These are phyloP conservation scores for Wickerhamomyces sp. DNA, from an alignment of 1,139 yeast species.

Conservation along the genomic window DNA sequence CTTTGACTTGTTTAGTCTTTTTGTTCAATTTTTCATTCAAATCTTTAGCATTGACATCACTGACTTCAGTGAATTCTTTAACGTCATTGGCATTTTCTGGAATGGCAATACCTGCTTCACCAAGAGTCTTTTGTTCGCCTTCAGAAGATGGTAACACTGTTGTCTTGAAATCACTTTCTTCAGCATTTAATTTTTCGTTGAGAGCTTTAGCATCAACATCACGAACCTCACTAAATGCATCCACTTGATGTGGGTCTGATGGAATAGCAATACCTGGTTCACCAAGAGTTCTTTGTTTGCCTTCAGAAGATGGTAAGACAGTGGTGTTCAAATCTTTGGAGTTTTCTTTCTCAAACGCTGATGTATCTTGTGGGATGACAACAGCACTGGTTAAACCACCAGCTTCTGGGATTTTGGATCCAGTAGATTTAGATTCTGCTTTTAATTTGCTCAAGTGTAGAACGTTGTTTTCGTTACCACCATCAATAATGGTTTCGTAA, in stretches of 20 bases:
- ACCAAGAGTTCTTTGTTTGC: conserved; percentile 21
- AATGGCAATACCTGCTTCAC: conserved; percentile 58
- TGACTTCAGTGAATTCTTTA: conserved; percentile 42
- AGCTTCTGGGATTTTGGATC: conserved; percentile 53
- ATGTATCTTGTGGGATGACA: conserved; percentile 17
- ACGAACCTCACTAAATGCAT: conserved; percentile 41
- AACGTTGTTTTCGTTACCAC: conserved; percentile 64
- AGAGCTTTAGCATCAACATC: conserved; percentile 44
- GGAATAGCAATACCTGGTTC: conserved; percentile 40
- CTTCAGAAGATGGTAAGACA: conserved; percentile 22
- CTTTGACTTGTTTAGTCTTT: conserved; percentile 13
- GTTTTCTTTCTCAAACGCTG: conserved; percentile 12
- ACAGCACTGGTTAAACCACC: conserved; percentile 28
- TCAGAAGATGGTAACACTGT: conserved; percentile 56
- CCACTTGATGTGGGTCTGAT: conserved; percentile 42
- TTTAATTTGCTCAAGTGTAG: conserved; percentile 33
- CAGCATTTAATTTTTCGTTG: conserved; percentile 30
- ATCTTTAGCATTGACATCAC: conserved; percentile 41
- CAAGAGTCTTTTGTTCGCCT: conserved; percentile 39
- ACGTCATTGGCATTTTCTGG: conserved; percentile 45
- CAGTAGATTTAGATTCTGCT: conserved; percentile 20
- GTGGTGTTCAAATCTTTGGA: conserved; percentile 11
- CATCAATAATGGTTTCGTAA: conserved; percentile 42
- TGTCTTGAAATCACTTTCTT: conserved; percentile 31
- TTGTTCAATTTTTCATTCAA: conserved; percentile 35